Evolutionary conservation across 2,329 filamentous ascomycete genomes (phyloP), one percentile per base, ranked within the genome.

Genomic region (Aspergillus arachidicola): DNA sequence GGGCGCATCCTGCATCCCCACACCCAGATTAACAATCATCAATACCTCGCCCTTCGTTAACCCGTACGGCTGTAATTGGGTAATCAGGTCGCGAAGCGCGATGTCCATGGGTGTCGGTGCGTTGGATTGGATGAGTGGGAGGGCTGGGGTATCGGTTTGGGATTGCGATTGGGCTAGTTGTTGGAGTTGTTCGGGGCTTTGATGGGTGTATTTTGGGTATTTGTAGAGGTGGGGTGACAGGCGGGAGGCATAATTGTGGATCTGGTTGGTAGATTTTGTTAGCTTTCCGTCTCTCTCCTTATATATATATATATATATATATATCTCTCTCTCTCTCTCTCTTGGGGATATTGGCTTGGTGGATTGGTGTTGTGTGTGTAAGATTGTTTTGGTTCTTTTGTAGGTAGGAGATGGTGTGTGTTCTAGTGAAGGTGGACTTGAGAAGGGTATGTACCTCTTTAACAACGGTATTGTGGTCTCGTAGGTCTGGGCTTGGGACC

Each of bases 21-120:
- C 68, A 0, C 81, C 80, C 30, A 83, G 68, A 63, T 83, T 82
- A 23, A 83, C 67, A 57, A 83, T 76, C 74, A 79, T 81, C 21
- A 82, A 65, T 11, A 81, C 78, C 68, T 83, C 81, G 0, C 78
- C 79, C 67, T 83, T 83, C 32, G 80, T 82, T 21, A 83, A 70
- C 19, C 74, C 75, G 56, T 76, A 82, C 0, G 78, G 77, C 50
- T 76, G 72, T 6, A 82, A 64, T 16, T 71, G 70, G 1, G 67
- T 68, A 28, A 82, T 72, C 4, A 82, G 68, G 10, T 73, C 68
- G 10, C 75, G 74, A 19, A 82, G 68, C 1, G 79, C 79, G 5
- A 66, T 63, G 54, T 81, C 79, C 43, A 80, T 64, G 60, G 57
- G 54, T 7, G 59, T 55, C 32, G 75, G 73, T 19, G 78, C 79